A percentile compares a stretch with the other conserved stretches of the same genome.
Evolutionary conservation across 768 basidiomycete species (phyloP).

Genomic region (Kwoniella europaea): DNA sequence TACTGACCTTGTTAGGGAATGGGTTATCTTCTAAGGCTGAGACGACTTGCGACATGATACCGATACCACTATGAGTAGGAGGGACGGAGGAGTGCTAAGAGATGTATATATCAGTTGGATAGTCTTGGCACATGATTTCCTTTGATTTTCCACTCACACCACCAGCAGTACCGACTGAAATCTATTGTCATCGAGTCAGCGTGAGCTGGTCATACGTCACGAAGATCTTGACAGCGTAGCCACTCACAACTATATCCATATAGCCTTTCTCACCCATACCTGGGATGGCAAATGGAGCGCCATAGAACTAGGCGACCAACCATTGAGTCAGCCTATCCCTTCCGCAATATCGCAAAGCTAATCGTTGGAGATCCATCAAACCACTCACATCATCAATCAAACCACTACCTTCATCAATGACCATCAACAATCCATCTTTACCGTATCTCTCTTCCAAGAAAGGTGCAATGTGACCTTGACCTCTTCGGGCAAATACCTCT

Average conservation of each 20-base stretch:
- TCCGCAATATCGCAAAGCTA: background rate
- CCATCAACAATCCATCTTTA: conserved; percentile 47
- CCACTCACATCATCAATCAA: conserved; percentile 42
- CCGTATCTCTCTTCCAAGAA: conserved; percentile 53
- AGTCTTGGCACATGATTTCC: too few relatives aligned
- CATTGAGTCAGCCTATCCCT: background rate
- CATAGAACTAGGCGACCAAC: conserved; percentile 36
- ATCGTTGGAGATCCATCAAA: background rate
- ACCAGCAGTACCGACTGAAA: conserved; percentile 53
- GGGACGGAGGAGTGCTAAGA: conserved; percentile 53
- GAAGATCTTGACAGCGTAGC: background rate
- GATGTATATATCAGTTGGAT: too few relatives aligned
- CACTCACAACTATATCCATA: conserved; percentile 47
- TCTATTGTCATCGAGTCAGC: conserved; percentile 11
- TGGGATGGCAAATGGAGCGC: conserved; percentile 47
- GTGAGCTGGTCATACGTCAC: background rate
- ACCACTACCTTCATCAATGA: conserved; percentile 51
- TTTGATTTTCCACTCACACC: conserved; percentile 38
- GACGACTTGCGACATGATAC: conserved; percentile 49
- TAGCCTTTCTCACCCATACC: conserved; percentile 55
- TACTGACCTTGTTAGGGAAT: conserved; percentile 43
- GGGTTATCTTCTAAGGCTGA: conserved; percentile 48
- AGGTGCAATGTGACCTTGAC: conserved; percentile 51
- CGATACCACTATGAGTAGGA: conserved; percentile 52
- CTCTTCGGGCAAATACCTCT: conserved; percentile 52